Base-by-base conservation (phyloP, 148 eudicot species). In the Chenopodium album region DNA sequence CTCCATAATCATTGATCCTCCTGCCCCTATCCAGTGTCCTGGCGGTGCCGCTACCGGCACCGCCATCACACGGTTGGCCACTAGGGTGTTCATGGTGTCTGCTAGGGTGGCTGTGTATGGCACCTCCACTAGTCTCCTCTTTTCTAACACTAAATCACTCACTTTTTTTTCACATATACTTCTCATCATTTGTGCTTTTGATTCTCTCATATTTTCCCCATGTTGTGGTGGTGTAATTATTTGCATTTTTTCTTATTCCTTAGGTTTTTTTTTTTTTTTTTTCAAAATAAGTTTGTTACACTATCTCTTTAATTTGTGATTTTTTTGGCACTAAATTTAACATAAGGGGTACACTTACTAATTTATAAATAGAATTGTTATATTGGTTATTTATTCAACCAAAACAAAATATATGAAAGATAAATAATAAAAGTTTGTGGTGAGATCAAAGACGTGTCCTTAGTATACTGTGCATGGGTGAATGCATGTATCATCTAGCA, bases 1-100 rank as follows among this genome's bases (percentile, higher is more conserved):
- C 84, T 96, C 99, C 91, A 91, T 76, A 0, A 96, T 96, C 99
- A 96, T 96, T 0, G 99, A 96, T 22, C 99, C 97, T n/a, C 98
- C 98, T 0, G 98, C 95, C 1, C 99, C 99, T 0, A 96, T 96
- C 97, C 98, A 96, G 79, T 94, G 98, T 0, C 99, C 97, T 2
- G 99, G 98, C 9, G 98, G 99, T 1, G 99, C 98, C 26, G 99
- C 98, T 79, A 94, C 98, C 1, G 99, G 95, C 17, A 86, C 90
- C 62, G 98, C 98, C 90, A 90, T 91, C 7, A 96, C 91, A 34
- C 83, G 85, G 91, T 92, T 88, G 9, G 91, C 90, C 68, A 92
- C 91, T 28, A 96, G 85, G 16, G 90, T 79, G 82, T 96, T 94
- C 85, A 92, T 89, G 22, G 98, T 92, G 87, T 96, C 85, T 2